phyloP scores from a whole-genome alignment of 768 basidiomycete genomes.

The Saitozyma sp. region DNA sequence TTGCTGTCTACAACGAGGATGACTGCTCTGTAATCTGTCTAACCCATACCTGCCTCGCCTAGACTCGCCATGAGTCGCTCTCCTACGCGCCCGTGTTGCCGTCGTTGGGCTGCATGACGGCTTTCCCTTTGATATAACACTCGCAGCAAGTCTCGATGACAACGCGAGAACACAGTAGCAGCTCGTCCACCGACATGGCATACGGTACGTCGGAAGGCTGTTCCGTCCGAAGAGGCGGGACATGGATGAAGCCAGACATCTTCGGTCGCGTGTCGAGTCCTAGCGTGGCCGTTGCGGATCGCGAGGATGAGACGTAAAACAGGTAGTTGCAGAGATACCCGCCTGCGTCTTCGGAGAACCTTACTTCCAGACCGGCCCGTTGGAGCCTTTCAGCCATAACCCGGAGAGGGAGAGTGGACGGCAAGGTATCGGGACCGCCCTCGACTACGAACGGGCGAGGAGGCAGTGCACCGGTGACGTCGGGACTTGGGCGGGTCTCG shows the following conservation, averaged over 20 bases:
- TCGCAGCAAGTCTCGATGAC: no score
- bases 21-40: no score
- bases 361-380: neutral
- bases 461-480: neutral
- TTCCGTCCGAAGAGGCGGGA: neutral
- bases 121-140: no score
- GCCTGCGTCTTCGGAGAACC: slow-evolving; percentile 6
- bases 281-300: neutral
- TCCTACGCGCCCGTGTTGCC: no score
- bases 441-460: neutral
- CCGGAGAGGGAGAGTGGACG: neutral
- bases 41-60: no score
- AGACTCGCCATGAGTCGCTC: no score
- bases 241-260: slow-evolving; percentile 8
- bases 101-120: no score
- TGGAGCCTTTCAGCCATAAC: neutral
- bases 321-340: slow-evolving; percentile 11
- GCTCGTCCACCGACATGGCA: slow-evolving; percentile 1
- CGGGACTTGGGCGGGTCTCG: neutral
- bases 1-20: no score
- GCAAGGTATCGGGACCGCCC: neutral
- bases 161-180: neutral
- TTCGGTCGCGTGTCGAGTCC: neutral
- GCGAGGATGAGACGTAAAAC: slow-evolving; percentile 5
- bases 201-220: neutral